Percentiles rank a stretch among this genome's conserved stretches.
phyloP scores from a whole-genome alignment of 2,329 filamentous ascomycete species.

The Westerdykella aurantiaca region DNA sequence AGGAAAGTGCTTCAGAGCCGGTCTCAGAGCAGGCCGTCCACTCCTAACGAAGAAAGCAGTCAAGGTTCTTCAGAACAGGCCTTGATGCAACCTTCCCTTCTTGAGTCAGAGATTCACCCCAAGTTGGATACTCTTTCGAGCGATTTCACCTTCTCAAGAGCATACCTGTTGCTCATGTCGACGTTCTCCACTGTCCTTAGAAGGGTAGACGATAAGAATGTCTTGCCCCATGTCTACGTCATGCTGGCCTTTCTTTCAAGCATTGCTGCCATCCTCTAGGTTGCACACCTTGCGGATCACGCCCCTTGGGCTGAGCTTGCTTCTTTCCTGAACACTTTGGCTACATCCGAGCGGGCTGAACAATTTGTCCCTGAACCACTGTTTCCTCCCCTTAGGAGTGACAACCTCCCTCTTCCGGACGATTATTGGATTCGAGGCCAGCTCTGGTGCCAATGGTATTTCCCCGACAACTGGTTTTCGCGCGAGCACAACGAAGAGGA shows the following conservation, averaged over 20 bases:
- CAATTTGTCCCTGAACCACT: slow-evolving; percentile 18
- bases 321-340: slow-evolving; percentile 50
- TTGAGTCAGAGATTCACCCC: not conserved
- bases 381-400: slow-evolving; percentile 47
- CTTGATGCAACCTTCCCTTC: not conserved
- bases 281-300: slow-evolving; percentile 22
- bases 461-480: slow-evolving; percentile 56
- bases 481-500: slow-evolving; percentile 62
- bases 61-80: too few relatives aligned
- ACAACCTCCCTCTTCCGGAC: slow-evolving; percentile 57
- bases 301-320: slow-evolving; percentile 53
- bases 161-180: slow-evolving; percentile 36
- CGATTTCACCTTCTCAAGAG: slow-evolving; percentile 15
- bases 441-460: slow-evolving; percentile 55
- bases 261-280: slow-evolving; percentile 35
- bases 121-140: not conserved
- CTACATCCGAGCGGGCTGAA: slow-evolving; percentile 37
- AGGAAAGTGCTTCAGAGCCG: not conserved
- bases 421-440: slow-evolving; percentile 63
- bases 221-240: slow-evolving; percentile 55
- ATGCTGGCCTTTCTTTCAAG: slow-evolving; percentile 52
- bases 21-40: too few relatives aligned
- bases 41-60: not conserved
- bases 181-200: slow-evolving; percentile 43
- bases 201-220: slow-evolving; percentile 49